Base-by-base conservation (phyloP, 805 yeast genomes). In the Kodamaea kakaduensis region DNA sequence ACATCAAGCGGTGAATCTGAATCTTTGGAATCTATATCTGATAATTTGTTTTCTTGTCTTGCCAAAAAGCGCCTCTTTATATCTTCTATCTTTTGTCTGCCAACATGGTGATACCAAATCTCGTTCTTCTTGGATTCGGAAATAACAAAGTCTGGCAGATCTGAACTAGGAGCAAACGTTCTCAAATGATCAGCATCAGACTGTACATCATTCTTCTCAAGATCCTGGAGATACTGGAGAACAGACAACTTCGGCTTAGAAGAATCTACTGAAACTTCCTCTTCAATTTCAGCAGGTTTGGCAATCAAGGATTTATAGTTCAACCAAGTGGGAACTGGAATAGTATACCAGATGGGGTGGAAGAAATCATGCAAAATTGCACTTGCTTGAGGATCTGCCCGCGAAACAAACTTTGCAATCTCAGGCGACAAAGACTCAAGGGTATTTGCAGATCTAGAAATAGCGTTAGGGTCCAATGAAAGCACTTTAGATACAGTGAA, bases 401-500 rank as follows among this genome's bases (percentile, higher is more conserved):
- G 54, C 18, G 49, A 35, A 7, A 67, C 61, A 12, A 65, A 59
- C 37, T 59, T 60, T 13, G 56, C 44, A n/a, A 51, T 41, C 7
- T 55, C 44, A 10, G 59, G 57, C 3, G 60, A 56, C 25, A 66
- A 45, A 5, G 56, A 41, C 25, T 58, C 65, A 34, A 67, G 48
- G 2, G 61, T 48, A 30, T 56, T 39, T 6, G 43, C 38, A 24
- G 48, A 50, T 9, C 51, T 41, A 14, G 54, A 42, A 5, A 50
- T 32, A 30, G 47, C 51, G 25, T 48, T 48, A 10, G 45, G 46
- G 14, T 29, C 34, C 10, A 40, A 19, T 0, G 96, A 93, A 17
- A 86, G 60, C 1, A 86, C 76, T 42, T 78, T 79, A 20, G 88
- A 67, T n/a, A 78, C 53, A 31, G 71, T 69, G 50, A 84, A 81